These are phyloP conservation scores for Pseudonitzschia delicatissima DNA, from an alignment of 108 stramenopile genomes.

Conservation along the genomic window DNA sequence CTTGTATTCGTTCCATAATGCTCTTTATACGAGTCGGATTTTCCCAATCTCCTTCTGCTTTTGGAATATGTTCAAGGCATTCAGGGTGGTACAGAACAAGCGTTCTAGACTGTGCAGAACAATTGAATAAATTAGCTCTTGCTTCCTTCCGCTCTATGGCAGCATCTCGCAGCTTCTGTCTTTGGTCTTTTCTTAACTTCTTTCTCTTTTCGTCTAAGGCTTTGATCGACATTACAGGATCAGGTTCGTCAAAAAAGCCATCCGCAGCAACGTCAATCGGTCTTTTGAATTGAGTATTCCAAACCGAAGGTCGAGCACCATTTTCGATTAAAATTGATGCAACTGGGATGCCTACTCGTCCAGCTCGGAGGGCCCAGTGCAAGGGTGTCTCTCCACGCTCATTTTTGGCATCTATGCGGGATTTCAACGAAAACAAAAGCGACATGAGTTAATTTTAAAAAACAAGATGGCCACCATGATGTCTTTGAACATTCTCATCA, in stretches of 20 bases:
- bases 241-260: slow-evolving; percentile 51
- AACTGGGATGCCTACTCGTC: slow-evolving; percentile 45
- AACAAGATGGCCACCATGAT: background rate
- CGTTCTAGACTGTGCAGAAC: slow-evolving; percentile 67
- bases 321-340: slow-evolving; percentile 64
- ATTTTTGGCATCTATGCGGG: slow-evolving; percentile 63
- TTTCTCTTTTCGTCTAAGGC: slow-evolving; percentile 20
- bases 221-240: slow-evolving; percentile 28
- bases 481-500: background rate
- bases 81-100: slow-evolving; percentile 89
- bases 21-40: slow-evolving; percentile 72
- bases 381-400: slow-evolving; percentile 77
- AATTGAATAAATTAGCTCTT: slow-evolving; percentile 51
- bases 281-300: slow-evolving; percentile 63
- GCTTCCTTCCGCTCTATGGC: slow-evolving; percentile 50
- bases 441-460: background rate
- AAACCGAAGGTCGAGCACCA: slow-evolving; percentile 61
- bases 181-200: slow-evolving; percentile 31
- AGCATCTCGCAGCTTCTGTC: slow-evolving; percentile 23
- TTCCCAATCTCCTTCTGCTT: slow-evolving; percentile 85
- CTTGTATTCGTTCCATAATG: slow-evolving; percentile 64
- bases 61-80: slow-evolving; percentile 82
- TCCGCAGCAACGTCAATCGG: slow-evolving; percentile 85
- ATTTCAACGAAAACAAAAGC: background rate
- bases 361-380: slow-evolving; percentile 86